Conservation (phyloP, 371 early-diverging fungal genomes). For the Batkoa obscura region DNA sequence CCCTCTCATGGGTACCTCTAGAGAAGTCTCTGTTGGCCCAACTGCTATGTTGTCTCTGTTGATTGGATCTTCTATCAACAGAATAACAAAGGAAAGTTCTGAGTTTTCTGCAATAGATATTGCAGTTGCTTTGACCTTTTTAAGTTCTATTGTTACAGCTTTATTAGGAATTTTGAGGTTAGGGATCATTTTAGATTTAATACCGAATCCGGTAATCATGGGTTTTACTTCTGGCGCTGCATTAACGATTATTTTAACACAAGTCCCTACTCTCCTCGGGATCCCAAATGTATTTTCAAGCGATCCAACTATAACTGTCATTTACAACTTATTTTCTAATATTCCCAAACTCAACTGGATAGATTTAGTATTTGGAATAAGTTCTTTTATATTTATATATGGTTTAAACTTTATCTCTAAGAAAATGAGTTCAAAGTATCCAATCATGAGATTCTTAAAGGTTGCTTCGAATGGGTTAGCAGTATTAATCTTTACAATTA, state of each 20-base stretch:
- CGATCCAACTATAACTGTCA: not conserved
- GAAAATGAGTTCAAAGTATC: not conserved
- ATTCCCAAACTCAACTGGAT: not conserved
- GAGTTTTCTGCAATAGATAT: not conserved
- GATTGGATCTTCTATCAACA: slow-evolving; percentile 36
- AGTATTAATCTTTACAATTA: slow-evolving; percentile 24
- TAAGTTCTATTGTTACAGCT: slow-evolving; percentile 31
- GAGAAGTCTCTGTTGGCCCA: slow-evolving; percentile 70
- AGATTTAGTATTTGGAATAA: not conserved
- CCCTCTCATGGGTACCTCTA: slow-evolving; percentile 56
- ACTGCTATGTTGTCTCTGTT: slow-evolving; percentile 68
- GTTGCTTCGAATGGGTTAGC: slow-evolving; percentile 21
- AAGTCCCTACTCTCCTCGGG: slow-evolving; percentile 53
- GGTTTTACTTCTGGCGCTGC: slow-evolving; percentile 59
- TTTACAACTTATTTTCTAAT: not conserved
- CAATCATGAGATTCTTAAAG: no score
- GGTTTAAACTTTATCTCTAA: slow-evolving; percentile 7
- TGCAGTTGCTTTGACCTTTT: slow-evolving; percentile 1
- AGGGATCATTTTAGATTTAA: slow-evolving; percentile 73
- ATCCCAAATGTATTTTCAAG: slow-evolving; percentile 35
- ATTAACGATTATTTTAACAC: slow-evolving; percentile 54
- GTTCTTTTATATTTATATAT: not conserved
- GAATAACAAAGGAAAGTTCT: slow-evolving; percentile 9
- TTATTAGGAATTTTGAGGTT: slow-evolving; percentile 55
- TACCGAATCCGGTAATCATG: slow-evolving; percentile 49